Evolutionary conservation across 140 eudicot species (phyloP).

Genomic region (Bidens hawaiensis): DNA sequence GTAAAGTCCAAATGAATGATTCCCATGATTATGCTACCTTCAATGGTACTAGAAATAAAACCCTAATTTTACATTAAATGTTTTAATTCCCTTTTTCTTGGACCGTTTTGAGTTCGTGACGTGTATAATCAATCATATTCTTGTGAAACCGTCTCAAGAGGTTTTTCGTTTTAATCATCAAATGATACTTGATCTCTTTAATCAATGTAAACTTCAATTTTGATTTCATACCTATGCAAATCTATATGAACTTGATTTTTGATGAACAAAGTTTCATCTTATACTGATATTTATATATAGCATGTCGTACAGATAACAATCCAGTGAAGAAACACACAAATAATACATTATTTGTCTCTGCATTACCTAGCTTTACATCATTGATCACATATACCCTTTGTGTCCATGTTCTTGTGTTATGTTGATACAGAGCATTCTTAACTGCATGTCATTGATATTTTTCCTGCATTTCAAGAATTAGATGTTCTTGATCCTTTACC

Average conservation of each 20-base stretch:
- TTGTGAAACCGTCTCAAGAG: background rate
- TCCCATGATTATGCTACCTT: background rate
- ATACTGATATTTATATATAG: background rate
- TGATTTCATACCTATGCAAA: background rate
- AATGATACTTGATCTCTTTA: background rate
- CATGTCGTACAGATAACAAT: background rate
- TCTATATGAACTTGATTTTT: background rate
- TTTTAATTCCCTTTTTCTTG: background rate
- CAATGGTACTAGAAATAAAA: background rate
- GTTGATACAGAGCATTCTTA: background rate
- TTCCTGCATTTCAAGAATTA: background rate
- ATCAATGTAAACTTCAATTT: background rate
- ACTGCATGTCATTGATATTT: background rate
- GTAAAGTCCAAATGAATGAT: background rate
- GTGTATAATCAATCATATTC: background rate
- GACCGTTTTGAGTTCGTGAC: background rate
- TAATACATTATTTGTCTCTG: background rate
- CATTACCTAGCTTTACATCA: background rate
- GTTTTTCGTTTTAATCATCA: background rate
- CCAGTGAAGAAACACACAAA: background rate
- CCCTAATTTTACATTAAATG: constrained; percentile 1
- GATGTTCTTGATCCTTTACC: background rate
- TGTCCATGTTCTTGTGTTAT: background rate
- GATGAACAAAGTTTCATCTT: background rate
- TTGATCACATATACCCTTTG: background rate